A percentile compares a stretch with the other conserved stretches of the same genome.
phyloP scores from a whole-genome alignment of 2,329 filamentous ascomycete genomes.

The Penicillium sp. region DNA sequence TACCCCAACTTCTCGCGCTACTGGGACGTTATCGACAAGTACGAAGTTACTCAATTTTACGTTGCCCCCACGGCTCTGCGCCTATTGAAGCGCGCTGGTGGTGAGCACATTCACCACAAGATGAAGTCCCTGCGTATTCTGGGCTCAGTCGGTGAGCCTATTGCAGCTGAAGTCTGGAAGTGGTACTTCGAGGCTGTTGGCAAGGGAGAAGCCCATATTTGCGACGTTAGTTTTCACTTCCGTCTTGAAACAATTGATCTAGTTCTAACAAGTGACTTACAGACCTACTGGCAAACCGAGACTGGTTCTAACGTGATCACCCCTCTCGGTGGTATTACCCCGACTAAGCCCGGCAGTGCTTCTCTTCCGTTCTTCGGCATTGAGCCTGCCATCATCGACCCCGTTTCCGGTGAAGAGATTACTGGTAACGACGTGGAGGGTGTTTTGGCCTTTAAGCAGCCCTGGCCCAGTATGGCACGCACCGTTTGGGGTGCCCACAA shows the following conservation, averaged over 20 bases:
- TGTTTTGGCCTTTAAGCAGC: slow-evolving; percentile 92
- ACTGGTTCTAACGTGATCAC: slow-evolving; percentile 96
- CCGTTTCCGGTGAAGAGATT: slow-evolving; percentile 89
- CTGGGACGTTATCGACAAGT: slow-evolving; percentile 96
- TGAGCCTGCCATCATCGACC: slow-evolving; percentile 95
- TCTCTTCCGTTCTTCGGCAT: slow-evolving; percentile 98
- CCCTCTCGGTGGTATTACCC: slow-evolving; percentile 86
- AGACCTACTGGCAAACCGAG: slow-evolving; percentile 99
- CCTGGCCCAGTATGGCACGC: slow-evolving; percentile 97
- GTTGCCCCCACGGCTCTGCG: slow-evolving; percentile 92
- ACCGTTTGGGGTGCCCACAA: slow-evolving; percentile 98
- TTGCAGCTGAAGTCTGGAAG: slow-evolving; percentile 98
- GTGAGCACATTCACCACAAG: slow-evolving; percentile 83
- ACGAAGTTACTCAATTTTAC: slow-evolving; percentile 96
- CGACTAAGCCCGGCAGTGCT: slow-evolving; percentile 93
- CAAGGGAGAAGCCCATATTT: slow-evolving; percentile 86
- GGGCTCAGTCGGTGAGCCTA: slow-evolving; percentile 94
- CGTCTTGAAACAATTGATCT: neutral
- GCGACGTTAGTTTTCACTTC: slow-evolving; percentile 70
- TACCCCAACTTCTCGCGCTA: slow-evolving; percentile 98
- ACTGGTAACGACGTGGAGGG: slow-evolving; percentile 96
- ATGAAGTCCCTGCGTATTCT: slow-evolving; percentile 89
- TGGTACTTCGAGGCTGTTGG: slow-evolving; percentile 98
- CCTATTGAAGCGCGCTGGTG: slow-evolving; percentile 89
- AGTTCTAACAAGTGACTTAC: slow-evolving; percentile 15